Conservation (phyloP, 228 moss, liverwort and hornwort species). For the Sphagnum fallax region DNA sequence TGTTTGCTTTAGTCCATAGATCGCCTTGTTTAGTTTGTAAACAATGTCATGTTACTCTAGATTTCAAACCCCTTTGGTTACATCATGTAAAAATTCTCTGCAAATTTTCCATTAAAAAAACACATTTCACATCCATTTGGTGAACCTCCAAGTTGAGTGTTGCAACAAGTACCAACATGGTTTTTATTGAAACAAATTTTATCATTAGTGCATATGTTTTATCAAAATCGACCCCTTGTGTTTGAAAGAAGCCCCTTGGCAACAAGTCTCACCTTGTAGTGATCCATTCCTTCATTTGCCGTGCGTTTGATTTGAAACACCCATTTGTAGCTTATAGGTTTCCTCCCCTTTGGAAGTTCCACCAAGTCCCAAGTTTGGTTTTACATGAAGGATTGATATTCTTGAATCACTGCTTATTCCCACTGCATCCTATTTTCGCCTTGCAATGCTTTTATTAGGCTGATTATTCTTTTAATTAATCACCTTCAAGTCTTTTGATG, state of each 20-base stretch:
- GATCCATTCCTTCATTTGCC: background rate
- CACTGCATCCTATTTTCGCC: background rate
- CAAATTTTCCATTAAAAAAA: background rate
- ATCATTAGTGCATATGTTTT: background rate
- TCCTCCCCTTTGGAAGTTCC: background rate
- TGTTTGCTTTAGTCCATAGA: too few species aligned
- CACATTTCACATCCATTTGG: background rate
- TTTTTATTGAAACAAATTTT: background rate
- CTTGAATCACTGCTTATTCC: background rate
- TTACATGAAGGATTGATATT: background rate
- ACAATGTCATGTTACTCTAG: background rate
- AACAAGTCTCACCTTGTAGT: background rate
- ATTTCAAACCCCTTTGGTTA: background rate
- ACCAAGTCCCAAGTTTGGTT: background rate
- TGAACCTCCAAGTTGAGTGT: background rate
- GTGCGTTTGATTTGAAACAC: background rate
- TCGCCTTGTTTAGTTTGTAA: too few species aligned
- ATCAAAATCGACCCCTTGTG: background rate
- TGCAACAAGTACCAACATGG: background rate
- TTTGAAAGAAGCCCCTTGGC: background rate
- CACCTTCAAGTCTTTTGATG: too few species aligned
- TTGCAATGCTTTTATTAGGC: background rate
- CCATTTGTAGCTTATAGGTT: background rate
- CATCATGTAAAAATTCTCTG: background rate
- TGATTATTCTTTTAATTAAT: too few species aligned